Evolutionary conservation across 2,329 filamentous ascomycete species (phyloP).

Genomic region (Sclerotiophoma versabilis): DNA sequence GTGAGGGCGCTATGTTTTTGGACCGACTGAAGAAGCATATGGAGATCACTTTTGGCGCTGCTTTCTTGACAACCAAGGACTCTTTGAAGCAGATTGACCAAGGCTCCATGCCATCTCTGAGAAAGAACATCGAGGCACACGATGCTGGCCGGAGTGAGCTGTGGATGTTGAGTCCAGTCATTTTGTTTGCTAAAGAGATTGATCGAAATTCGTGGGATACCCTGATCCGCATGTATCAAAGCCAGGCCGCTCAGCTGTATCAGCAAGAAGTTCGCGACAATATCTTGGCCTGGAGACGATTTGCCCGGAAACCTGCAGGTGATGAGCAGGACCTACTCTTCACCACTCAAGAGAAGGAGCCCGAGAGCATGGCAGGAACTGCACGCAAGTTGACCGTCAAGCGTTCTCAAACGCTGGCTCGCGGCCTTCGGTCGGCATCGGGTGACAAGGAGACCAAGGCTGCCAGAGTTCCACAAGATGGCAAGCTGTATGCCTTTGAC

Average conservation of each 20-base stretch:
- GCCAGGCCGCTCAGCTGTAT: conserved; percentile 77
- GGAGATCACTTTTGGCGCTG: conserved; percentile 78
- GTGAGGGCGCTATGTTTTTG: conserved; percentile 78
- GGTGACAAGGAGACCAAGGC: conserved; percentile 65
- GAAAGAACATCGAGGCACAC: conserved; percentile 73
- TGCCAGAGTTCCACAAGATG: conserved; percentile 66
- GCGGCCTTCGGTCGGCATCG: conserved; percentile 72
- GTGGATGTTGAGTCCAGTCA: conserved; percentile 87
- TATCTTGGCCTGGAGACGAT: conserved; percentile 78
- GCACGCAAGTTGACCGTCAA: conserved; percentile 93
- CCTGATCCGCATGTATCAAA: conserved; percentile 80
- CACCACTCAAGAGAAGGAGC: conserved; percentile 86
- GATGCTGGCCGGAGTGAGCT: conserved; percentile 74
- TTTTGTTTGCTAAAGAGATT: conserved; percentile 87
- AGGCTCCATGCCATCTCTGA: conserved; percentile 57
- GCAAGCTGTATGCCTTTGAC: conserved; percentile 77
- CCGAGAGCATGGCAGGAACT: conserved; percentile 70
- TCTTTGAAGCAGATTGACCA: conserved; percentile 61
- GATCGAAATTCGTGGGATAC: conserved; percentile 82
- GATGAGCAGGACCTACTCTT: conserved; percentile 89
- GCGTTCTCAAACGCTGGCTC: conserved; percentile 85
- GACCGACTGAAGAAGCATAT: conserved; percentile 82
- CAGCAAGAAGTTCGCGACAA: conserved; percentile 82
- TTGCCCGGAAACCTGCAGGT: conserved; percentile 74
- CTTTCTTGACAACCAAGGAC: conserved; percentile 73